Base-by-base conservation (phyloP, 768 basidiomycete species). In the Trametes meyenii region DNA sequence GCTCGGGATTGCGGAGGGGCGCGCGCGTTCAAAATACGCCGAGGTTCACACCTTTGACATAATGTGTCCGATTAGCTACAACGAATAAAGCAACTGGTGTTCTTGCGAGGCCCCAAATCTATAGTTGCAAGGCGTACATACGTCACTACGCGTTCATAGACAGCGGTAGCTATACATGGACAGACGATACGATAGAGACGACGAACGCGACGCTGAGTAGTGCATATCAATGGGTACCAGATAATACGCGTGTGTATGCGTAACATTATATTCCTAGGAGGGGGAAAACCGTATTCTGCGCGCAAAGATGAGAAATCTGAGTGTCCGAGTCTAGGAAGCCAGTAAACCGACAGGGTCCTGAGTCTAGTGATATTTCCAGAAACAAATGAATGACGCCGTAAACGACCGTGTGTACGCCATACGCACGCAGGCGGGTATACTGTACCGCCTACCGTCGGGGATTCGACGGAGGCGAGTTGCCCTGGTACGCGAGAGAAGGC, bases 41-140 rank as follows among this genome's bases (percentile, higher is more conserved):
- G 57, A 24, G 1, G 49, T 44, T 61, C 60, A 17, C 60, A 54
- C 60, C n/a, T 13, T 40, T 50, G 60, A 56, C 55, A 57, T 43
- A 33, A 49, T 62, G 50, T 62, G 61, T 56, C 61, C 48, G 40
- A 39, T 62, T 62, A 52, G 61, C 61, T 62, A 38, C 40, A 42
- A 29, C 23, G 12, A 33, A 38, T 45, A 50, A 24, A 50, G 36
- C 33, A n/a, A 24, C 10, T 58, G n/a, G 14, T 16, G 26, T 45
- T 39, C 49, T 12, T 21, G 19, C 11, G 23, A 19, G 40, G 44
- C 23, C 49, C 45, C 29, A 12, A 26, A 33, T 26, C 39, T 50
- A 43, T 26, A 49, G 24, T n/a, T 12, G 24, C n/a, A 19, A 35
- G 24, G 38, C 35, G 51, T 42, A 21, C 12, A 19, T 39, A 54